These are phyloP conservation scores for Cystobasidium onofrii DNA, from an alignment of 768 basidiomycete genomes.

Conservation along the genomic window DNA sequence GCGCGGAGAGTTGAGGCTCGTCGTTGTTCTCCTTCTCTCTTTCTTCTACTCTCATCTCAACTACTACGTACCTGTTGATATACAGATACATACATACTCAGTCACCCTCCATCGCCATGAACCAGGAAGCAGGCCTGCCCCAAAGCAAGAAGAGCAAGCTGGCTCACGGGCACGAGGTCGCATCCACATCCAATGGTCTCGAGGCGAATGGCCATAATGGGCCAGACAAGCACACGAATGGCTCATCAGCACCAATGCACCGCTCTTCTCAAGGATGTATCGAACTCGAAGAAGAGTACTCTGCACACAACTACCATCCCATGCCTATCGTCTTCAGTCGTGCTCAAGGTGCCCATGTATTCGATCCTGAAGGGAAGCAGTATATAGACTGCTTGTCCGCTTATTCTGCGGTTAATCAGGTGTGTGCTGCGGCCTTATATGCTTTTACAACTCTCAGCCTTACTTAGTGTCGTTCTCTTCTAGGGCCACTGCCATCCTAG, in stretches of 20 bases:
- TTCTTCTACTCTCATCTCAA: neutral
- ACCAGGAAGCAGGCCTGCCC: neutral
- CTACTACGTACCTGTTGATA: neutral
- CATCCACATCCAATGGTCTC: constrained; percentile 1
- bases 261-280: constrained; percentile 24
- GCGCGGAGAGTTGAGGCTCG: neutral
- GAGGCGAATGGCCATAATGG: neutral
- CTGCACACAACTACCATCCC: constrained; percentile 57
- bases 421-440: constrained; percentile 10
- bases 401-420: constrained; percentile 64
- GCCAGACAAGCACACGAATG: too few relatives aligned
- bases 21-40: neutral
- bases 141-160: neutral
- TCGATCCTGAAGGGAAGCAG: constrained; percentile 88
- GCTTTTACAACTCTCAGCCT: too few relatives aligned
- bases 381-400: constrained; percentile 98
- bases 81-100: neutral
- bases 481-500: constrained; percentile 86
- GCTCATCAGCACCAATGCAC: neutral
- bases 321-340: constrained; percentile 88
- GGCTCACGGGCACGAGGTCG: neutral
- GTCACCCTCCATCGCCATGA: neutral
- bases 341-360: constrained; percentile 72
- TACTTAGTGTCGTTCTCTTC: too few relatives aligned
- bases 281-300: constrained; percentile 21